Evolutionary conservation across 768 basidiomycete species (phyloP).

Genomic region (Suillus spraguei): DNA sequence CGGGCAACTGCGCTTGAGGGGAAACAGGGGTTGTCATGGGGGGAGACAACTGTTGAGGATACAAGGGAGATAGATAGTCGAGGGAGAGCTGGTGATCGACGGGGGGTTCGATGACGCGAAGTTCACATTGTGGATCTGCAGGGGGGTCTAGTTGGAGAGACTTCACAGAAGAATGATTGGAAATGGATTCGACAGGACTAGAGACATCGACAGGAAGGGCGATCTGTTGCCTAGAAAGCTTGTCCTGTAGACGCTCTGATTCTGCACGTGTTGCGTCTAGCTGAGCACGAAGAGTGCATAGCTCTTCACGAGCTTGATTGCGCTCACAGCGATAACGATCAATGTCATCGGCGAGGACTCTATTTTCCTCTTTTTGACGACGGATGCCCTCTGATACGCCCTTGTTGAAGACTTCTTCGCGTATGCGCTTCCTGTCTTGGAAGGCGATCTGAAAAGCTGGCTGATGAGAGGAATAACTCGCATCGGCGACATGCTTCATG

Average conservation of each 20-base stretch:
- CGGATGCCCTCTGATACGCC: conserved; percentile 43
- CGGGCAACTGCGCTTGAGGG: conserved; percentile 36
- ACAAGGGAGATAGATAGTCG: conserved; percentile 23
- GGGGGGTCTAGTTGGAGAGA: conserved; percentile 14
- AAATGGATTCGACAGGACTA: conserved; percentile 11
- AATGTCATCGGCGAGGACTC: conserved; percentile 33
- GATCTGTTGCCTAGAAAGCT: conserved; percentile 16
- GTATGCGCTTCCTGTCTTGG: conserved; percentile 39
- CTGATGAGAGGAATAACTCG: conserved; percentile 39
- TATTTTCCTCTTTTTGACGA: conserved; percentile 42
- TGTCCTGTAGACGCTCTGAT: conserved; percentile 33
- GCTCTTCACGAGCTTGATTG: conserved; percentile 37
- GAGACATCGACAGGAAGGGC: conserved; percentile 11
- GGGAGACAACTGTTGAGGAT: conserved; percentile 25
- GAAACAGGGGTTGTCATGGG: conserved; percentile 35
- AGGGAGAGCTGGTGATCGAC: conserved; percentile 19
- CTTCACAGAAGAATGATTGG: conserved; percentile 9
- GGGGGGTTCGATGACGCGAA: conserved; percentile 9
- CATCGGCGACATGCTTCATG: conserved; percentile 43
- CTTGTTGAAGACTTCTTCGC: conserved; percentile 41
- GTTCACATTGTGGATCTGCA: conserved; percentile 16
- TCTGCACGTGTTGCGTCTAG: conserved; percentile 35
- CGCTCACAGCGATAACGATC: conserved; percentile 40
- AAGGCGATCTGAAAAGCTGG: conserved; percentile 44
- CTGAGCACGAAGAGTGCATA: conserved; percentile 34